phyloP scores from a whole-genome alignment of 495 filamentous ascomycete genomes.

The Aspergillus bertholletiae region DNA sequence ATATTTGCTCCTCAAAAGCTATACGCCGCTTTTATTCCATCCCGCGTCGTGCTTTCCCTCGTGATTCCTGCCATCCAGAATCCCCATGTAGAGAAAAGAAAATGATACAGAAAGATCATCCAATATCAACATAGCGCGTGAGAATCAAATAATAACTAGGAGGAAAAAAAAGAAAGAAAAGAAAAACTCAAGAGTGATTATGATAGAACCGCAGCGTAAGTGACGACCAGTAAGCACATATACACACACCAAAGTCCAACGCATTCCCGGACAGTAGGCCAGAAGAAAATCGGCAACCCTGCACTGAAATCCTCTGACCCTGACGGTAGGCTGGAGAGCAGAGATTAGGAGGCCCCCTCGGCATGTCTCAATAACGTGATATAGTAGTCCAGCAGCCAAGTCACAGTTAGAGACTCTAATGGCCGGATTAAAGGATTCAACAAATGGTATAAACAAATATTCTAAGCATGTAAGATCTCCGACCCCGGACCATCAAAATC shows the following conservation, averaged over 20 bases:
- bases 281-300: not conserved
- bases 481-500: not conserved
- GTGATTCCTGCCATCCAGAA: conserved; percentile 17
- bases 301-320: not conserved
- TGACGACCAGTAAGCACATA: not conserved
- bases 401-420: not conserved
- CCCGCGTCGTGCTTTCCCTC: conserved; percentile 11
- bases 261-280: conserved; percentile 1
- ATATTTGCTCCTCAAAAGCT: conserved; percentile 4
- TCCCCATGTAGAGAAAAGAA: conserved; percentile 1
- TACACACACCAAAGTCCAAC: conserved; percentile 3
- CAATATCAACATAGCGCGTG: conserved; percentile 28
- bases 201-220: not conserved
- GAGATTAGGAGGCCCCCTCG: not conserved
- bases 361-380: not conserved
- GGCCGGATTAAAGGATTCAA: not conserved
- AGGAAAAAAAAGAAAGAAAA: conserved; percentile 20
- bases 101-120: conserved; percentile 15
- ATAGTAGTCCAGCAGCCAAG: not conserved
- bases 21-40: conserved; percentile 13
- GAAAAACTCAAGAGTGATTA: conserved; percentile 1
- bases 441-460: not conserved
- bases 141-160: conserved; percentile 11
- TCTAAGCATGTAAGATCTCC: not conserved
- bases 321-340: not conserved